Percentiles rank a stretch among this genome's conserved stretches.
Evolutionary conservation across 2,329 filamentous ascomycete species (phyloP).

Genomic region (Polytolypa hystricis): DNA sequence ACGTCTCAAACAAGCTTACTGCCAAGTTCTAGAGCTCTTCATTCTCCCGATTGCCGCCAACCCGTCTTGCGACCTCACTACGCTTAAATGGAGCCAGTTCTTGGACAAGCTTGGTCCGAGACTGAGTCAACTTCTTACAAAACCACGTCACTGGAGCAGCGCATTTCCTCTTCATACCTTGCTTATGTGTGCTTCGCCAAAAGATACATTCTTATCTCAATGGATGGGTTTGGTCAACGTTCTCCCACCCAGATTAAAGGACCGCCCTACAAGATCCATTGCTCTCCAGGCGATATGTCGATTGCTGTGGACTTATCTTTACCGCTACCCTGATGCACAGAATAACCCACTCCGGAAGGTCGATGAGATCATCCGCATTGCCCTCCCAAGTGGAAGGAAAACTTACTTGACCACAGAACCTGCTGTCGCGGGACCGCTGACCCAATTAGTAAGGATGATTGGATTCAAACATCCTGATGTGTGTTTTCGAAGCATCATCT

Average conservation of each 20-base stretch:
- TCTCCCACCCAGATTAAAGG: slow-evolving; percentile 72
- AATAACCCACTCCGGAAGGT: slow-evolving; percentile 63
- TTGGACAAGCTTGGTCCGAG: slow-evolving; percentile 67
- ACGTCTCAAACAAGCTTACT: slow-evolving; percentile 86
- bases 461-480: slow-evolving; percentile 89
- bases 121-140: slow-evolving; percentile 72
- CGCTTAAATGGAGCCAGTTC: slow-evolving; percentile 79
- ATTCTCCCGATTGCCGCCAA: slow-evolving; percentile 77
- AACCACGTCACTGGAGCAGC: slow-evolving; percentile 83
- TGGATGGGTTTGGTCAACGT: slow-evolving; percentile 75
- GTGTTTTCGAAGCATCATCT: slow-evolving; percentile 87
- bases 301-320: slow-evolving; percentile 88
- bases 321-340: slow-evolving; percentile 63
- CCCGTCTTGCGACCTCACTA: slow-evolving; percentile 63
- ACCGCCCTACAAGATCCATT: slow-evolving; percentile 63
- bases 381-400: slow-evolving; percentile 69
- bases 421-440: slow-evolving; percentile 75
- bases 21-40: slow-evolving; percentile 77
- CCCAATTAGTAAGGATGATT: slow-evolving; percentile 88
- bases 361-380: slow-evolving; percentile 77
- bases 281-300: slow-evolving; percentile 84
- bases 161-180: slow-evolving; percentile 82
- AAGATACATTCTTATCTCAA: slow-evolving; percentile 70
- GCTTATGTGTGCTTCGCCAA: slow-evolving; percentile 75
- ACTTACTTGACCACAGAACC: slow-evolving; percentile 74